phyloP scores from a whole-genome alignment of 2,329 filamentous ascomycete genomes.

The Nannizziopsis arthrosporioides region DNA sequence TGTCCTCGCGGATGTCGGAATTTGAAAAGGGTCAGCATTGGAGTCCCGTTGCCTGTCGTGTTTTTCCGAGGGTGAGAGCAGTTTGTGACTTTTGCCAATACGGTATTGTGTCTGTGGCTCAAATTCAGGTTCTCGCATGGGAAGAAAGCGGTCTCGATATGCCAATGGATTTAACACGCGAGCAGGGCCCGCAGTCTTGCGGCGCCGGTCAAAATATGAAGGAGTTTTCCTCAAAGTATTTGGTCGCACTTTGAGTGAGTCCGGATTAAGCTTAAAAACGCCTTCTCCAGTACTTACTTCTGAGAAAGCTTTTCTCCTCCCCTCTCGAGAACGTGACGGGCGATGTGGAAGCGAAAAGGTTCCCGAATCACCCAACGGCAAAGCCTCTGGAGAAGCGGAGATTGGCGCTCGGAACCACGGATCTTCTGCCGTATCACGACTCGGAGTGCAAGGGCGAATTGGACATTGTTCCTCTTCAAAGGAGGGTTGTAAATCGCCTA shows the following conservation, averaged over 20 bases:
- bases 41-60: constrained; percentile 34
- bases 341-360: not conserved
- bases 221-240: constrained; percentile 5
- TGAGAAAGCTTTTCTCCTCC: not conserved
- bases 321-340: not conserved
- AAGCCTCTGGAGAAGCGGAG: not conserved
- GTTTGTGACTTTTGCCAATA: constrained; percentile 39
- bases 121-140: constrained; percentile 34
- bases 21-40: constrained; percentile 44
- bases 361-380: not conserved
- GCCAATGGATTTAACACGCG: constrained; percentile 14
- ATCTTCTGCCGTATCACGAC: constrained; percentile 7
- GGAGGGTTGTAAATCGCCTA: constrained; percentile 16
- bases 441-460: constrained; percentile 12
- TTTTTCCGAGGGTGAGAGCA: constrained; percentile 38
- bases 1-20: constrained; percentile 16
- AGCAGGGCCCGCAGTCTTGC: not conserved
- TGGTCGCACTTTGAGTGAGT: not conserved
- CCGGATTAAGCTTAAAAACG: not conserved
- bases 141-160: constrained; percentile 50
- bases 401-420: constrained; percentile 3
- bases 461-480: constrained; percentile 14
- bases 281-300: not conserved
- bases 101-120: constrained; percentile 41
- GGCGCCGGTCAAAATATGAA: constrained; percentile 8